phyloP scores from a whole-genome alignment of 192 early-diverging fungal genomes.

The Entophlyctis helioformis region DNA sequence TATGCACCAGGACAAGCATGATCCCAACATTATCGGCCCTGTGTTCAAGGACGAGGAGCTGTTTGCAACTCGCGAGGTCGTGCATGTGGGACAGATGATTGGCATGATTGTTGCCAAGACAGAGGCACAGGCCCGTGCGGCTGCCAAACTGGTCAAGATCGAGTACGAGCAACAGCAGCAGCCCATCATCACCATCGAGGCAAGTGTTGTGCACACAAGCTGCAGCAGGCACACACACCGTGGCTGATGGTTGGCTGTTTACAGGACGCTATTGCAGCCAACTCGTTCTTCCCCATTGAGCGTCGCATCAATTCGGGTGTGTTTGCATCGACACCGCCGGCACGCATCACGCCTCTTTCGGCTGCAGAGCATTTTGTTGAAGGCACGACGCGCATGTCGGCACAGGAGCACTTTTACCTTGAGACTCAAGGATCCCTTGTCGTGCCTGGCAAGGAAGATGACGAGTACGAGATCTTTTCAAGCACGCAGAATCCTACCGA shows the following conservation, averaged over 20 bases:
- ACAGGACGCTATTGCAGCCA: conserved; percentile 59
- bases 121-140: conserved; percentile 52
- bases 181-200: conserved; percentile 65
- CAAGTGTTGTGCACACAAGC: too few relatives aligned
- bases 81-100: conserved; percentile 61
- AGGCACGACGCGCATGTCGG: conserved; percentile 19
- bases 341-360: conserved; percentile 15
- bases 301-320: too few relatives aligned
- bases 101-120: conserved; percentile 68
- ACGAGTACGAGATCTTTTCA: conserved; percentile 70
- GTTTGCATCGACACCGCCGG: too few relatives aligned
- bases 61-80: conserved; percentile 58
- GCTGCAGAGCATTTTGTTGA: conserved; percentile 16
- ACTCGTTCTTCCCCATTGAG: conserved; percentile 46
- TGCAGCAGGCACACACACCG: too few relatives aligned
- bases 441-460: conserved; percentile 61
- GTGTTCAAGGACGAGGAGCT: conserved; percentile 60
- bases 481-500: conserved; percentile 70
- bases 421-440: conserved; percentile 62
- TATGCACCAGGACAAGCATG: conserved; percentile 22
- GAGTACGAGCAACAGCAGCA: conserved; percentile 54
- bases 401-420: conserved; percentile 82
- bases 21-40: not conserved
- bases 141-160: conserved; percentile 56
- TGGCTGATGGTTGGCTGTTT: too few relatives aligned